Base-by-base conservation (phyloP, 163 green algal species). In the Scenedesmus sp. region DNA sequence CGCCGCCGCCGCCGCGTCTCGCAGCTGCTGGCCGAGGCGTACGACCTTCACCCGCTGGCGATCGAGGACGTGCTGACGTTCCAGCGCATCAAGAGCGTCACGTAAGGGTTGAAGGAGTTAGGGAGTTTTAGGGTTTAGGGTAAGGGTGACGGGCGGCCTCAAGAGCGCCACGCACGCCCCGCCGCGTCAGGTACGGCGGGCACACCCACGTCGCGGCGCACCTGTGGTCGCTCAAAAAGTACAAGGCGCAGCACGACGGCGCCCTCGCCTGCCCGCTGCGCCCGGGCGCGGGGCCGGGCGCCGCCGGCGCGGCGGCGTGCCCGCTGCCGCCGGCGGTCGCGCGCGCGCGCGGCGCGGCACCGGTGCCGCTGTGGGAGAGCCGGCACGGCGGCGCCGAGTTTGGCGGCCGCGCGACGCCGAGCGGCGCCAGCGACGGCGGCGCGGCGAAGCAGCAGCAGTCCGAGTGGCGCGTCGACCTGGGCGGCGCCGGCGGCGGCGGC, bases 41-140 rank as follows among this genome's bases (percentile, higher is more conserved):
- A 80, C 56, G 65, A 89, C 60, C 78, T 89, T 51, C 85, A 89
- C 78, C 85, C 85, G 0, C 78, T 89, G 39, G 79, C 82, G 0
- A 34, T 89, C 44, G 85, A 89, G 60, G 85, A 89, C 71, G 77
- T 64, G 7, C 44, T 65, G 26, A 64, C 53, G 33, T 81, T 81
- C 60, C 73, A 81, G 47, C 73, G 71, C 18, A 80, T 80, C 47
- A 71, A 71, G 33, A 39, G 20, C 13, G 67, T 66, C 26, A 34
- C 47, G 14, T 76, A 76, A 56, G 47, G 47, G 47, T 17, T 17
- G 47, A 56, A 56, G n/a, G n/a, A n/a, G n/a, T n/a, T 54, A 54
- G 45, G 15, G 45, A 17, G 45, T n/a, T 17, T 54, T 54, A 14
- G 17, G 45, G 45, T 54, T 54, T 14, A n/a, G 14, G 15, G 45